Percentiles rank a stretch among this genome's conserved stretches.
These are phyloP conservation scores for Coniferiporia sulphurascens DNA, from an alignment of 1,284 basidiomycete genomes.

Conservation along the genomic window DNA sequence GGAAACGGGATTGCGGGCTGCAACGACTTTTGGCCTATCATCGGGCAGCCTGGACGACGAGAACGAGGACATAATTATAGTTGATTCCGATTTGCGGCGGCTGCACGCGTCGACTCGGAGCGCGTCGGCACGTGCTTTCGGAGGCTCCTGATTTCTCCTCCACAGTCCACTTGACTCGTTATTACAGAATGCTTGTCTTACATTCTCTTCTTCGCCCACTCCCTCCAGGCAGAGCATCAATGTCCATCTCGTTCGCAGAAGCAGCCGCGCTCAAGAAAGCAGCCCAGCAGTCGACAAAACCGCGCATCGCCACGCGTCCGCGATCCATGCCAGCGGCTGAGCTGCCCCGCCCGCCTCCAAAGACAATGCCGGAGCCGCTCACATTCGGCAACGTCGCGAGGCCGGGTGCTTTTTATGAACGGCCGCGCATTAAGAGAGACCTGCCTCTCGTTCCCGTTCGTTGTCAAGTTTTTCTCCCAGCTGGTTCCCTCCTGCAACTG, in stretches of 20 bases:
- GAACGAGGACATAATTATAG: not conserved
- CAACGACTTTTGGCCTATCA: not conserved
- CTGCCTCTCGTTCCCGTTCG: constrained; percentile 13
- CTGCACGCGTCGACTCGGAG: not conserved
- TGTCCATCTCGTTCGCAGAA: constrained; percentile 17
- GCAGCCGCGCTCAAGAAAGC: constrained; percentile 16
- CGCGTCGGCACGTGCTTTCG: not conserved
- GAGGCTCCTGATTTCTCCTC: not conserved
- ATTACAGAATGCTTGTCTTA: constrained; percentile 10
- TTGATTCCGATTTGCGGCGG: not conserved
- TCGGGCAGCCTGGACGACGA: constrained; percentile 1
- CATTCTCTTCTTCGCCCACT: constrained; percentile 2
- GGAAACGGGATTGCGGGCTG: constrained; percentile 61
- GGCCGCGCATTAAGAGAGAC: constrained; percentile 15
- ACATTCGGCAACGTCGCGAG: constrained; percentile 8
- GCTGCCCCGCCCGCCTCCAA: not conserved
- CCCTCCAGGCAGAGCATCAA: not conserved
- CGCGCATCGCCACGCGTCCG: not conserved
- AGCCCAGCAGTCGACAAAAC: constrained; percentile 4
- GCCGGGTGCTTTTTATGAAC: constrained; percentile 18
- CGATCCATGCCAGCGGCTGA: constrained; percentile 1
- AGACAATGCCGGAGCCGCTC: constrained; percentile 10
- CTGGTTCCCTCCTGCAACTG: not conserved
- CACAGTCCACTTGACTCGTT: not conserved
- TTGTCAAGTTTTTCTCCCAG: not conserved